Conservation (phyloP, 2,329 filamentous ascomycete genomes). For the Paracoccidioides lutzii region DNA sequence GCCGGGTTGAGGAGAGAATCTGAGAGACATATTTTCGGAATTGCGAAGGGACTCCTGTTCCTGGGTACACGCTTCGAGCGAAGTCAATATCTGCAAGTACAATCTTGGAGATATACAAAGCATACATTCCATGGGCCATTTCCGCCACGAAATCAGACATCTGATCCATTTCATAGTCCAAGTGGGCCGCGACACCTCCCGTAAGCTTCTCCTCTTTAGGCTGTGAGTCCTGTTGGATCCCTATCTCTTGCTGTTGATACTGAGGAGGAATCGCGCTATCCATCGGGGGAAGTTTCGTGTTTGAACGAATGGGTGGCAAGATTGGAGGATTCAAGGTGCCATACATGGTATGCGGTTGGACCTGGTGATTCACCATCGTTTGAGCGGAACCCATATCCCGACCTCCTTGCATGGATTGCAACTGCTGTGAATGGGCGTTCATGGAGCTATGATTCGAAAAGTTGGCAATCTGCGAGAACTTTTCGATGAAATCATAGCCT, state of each 20-base stretch:
- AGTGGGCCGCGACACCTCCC: constrained; percentile 80
- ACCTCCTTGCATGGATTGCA: constrained; percentile 20
- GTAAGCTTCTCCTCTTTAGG: constrained; percentile 53
- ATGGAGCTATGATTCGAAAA: constrained; percentile 27
- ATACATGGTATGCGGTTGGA: constrained; percentile 22
- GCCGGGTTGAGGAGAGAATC: constrained; percentile 76
- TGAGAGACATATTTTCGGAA: constrained; percentile 89
- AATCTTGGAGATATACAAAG: constrained; percentile 42
- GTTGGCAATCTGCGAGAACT: constrained; percentile 24
- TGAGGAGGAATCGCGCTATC: constrained; percentile 30
- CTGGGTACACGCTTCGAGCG: constrained; percentile 50
- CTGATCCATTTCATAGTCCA: constrained; percentile 92
- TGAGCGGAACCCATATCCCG: constrained; percentile 22
- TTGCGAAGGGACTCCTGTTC: constrained; percentile 50
- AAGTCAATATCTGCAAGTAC: constrained; percentile 51
- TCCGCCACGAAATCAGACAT: constrained; percentile 94
- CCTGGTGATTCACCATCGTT: constrained; percentile 16
- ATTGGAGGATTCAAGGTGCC: constrained; percentile 21
- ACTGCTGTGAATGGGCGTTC: constrained; percentile 20
- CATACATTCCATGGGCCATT: constrained; percentile 66
- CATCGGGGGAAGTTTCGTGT: constrained; percentile 29
- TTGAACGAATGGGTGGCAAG: constrained; percentile 30
- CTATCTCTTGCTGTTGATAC: constrained; percentile 30
- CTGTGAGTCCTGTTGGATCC: constrained; percentile 15
- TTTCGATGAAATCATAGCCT: constrained; percentile 34